phyloP scores from a whole-genome alignment of 441 rosid species.

The Adansonia madagascariensis region DNA sequence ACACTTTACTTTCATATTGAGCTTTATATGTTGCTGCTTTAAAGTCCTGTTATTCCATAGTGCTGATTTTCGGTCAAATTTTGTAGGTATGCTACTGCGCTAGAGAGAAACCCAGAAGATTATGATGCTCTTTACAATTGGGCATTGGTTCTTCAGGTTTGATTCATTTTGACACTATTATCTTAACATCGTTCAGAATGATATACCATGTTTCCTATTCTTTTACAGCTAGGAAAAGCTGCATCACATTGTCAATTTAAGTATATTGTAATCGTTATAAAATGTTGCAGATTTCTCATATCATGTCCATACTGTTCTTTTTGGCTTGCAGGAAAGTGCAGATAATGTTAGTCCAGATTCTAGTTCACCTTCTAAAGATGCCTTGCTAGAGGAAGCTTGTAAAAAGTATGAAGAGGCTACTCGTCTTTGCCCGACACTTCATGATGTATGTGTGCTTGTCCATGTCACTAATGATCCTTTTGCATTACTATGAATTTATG shows the following conservation, averaged over 20 bases:
- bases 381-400: conserved; percentile 97
- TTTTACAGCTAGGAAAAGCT: not conserved
- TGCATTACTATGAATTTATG: conserved; percentile 26
- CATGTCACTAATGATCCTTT: conserved; percentile 25
- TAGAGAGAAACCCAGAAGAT: conserved; percentile 92
- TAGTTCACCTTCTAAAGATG: conserved; percentile 93
- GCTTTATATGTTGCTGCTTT: not conserved
- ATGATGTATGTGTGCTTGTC: conserved; percentile 70
- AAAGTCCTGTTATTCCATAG: not conserved
- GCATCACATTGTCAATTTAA: not conserved
- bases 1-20: not conserved
- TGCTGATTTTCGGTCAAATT: conserved; percentile 29
- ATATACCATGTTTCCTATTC: not conserved
- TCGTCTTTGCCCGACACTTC: conserved; percentile 84
- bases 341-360: conserved; percentile 90
- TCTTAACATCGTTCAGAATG: not conserved
- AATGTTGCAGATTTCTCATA: conserved; percentile 9
- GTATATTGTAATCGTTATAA: conserved; percentile 1
- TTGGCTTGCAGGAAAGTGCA: conserved; percentile 88
- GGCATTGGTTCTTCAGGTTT: conserved; percentile 99
- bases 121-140: conserved; percentile 96
- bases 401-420: conserved; percentile 96
- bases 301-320: conserved; percentile 25
- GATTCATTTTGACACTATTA: conserved; percentile 13
- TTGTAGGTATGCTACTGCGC: conserved; percentile 84